Conservation (phyloP, 306 rosid species). For the Leucaena leucocephala region DNA sequence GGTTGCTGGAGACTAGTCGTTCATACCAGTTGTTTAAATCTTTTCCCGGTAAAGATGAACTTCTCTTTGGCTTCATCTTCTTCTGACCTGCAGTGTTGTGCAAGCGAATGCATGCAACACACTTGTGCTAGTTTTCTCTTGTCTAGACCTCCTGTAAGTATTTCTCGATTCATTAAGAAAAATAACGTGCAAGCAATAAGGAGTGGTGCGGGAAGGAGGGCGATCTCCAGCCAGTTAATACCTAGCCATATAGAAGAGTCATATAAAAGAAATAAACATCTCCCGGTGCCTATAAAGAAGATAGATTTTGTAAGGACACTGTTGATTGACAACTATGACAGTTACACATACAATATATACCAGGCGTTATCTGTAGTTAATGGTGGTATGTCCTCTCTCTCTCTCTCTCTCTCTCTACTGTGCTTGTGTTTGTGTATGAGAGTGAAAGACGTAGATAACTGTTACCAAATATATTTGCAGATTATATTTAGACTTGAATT, state of each 20-base stretch:
- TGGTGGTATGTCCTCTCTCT: slow-evolving; percentile 66
- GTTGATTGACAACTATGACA: slow-evolving; percentile 97
- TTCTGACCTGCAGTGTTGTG: slow-evolving; percentile 48
- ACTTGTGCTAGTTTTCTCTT: slow-evolving; percentile 35
- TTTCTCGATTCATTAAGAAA: slow-evolving; percentile 48
- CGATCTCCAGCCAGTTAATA: slow-evolving; percentile 55
- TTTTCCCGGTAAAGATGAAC: slow-evolving; percentile 49
- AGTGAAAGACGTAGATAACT: slow-evolving; percentile 2
- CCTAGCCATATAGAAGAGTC: slow-evolving; percentile 62
- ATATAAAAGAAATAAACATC: slow-evolving; percentile 41
- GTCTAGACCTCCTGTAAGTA: slow-evolving; percentile 43
- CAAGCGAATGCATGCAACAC: slow-evolving; percentile 47
- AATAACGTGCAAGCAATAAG: slow-evolving; percentile 37
- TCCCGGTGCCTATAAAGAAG: slow-evolving; percentile 47
- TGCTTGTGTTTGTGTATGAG: slow-evolving; percentile 3
- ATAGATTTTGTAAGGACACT: slow-evolving; percentile 73
- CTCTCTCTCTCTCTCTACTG: not conserved
- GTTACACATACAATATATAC: slow-evolving; percentile 95
- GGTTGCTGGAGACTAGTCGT: not conserved
- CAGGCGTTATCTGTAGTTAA: slow-evolving; percentile 90
- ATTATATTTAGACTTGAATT: slow-evolving; percentile 7
- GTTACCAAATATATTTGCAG: slow-evolving; percentile 6
- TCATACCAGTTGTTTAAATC: not conserved
- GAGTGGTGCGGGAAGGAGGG: slow-evolving; percentile 41
- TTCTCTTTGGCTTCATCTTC: slow-evolving; percentile 49